A percentile compares a stretch with the other conserved stretches of the same genome.
Evolutionary conservation across 2,329 filamentous ascomycete genomes (phyloP).

Genomic region (Fusarium odoratissimum): DNA sequence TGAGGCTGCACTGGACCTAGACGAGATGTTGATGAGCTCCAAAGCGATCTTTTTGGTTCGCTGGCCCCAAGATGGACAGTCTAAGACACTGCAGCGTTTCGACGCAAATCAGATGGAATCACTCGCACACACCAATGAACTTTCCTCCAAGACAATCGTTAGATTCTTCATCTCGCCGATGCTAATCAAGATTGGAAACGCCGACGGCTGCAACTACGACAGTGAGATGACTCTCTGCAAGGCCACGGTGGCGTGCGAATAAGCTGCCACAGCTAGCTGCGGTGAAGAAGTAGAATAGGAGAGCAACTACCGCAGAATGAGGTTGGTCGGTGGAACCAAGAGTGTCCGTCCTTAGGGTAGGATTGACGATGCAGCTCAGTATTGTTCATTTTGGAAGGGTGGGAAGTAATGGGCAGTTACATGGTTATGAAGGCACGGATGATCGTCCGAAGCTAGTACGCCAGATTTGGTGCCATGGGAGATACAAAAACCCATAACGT

Average conservation of each 20-base stretch:
- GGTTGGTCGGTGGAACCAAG: too few species aligned
- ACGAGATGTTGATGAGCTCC: conserved; percentile 9
- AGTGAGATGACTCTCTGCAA: background rate
- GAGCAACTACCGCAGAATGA: too few species aligned
- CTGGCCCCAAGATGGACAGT: background rate
- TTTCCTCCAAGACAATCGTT: background rate
- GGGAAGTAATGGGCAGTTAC: too few species aligned
- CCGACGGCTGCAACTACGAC: conserved; percentile 8
- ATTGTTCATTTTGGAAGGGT: too few species aligned
- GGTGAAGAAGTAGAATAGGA: too few species aligned
- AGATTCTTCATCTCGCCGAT: background rate
- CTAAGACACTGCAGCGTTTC: too few species aligned
- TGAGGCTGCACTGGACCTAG: background rate
- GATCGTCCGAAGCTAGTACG: background rate
- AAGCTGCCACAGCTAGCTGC: background rate
- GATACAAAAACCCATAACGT: background rate
- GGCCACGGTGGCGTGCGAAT: background rate
- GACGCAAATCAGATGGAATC: too few species aligned
- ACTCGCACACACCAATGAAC: too few species aligned
- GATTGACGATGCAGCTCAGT: too few species aligned
- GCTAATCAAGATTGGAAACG: conserved; percentile 4
- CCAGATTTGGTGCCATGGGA: background rate
- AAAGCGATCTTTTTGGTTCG: background rate
- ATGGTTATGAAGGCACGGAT: too few species aligned
- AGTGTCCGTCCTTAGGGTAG: too few species aligned